Evolutionary conservation across 495 filamentous ascomycete genomes (phyloP).

Genomic region (Neurospora terricola): DNA sequence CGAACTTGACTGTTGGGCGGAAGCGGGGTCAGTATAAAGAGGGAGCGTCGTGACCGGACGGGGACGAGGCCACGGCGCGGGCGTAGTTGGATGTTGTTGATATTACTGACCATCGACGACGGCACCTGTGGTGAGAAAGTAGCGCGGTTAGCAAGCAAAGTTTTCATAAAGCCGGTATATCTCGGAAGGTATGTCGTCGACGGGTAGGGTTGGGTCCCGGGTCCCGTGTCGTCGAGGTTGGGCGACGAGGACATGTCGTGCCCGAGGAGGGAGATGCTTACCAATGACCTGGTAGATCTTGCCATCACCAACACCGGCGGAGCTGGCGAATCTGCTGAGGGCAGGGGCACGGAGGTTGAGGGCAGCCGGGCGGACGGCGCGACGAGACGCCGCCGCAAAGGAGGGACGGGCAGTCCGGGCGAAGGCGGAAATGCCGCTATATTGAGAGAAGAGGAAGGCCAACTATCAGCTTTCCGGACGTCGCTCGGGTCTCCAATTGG

Average conservation of each 20-base stretch:
- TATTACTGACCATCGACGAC: constrained; percentile 61
- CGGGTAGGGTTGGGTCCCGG: background rate
- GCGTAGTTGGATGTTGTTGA: constrained; percentile 2
- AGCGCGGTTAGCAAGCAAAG: constrained; percentile 28
- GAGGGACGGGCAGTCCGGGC: constrained; percentile 67
- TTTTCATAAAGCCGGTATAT: constrained; percentile 3
- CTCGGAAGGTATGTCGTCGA: background rate
- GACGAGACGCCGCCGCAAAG: constrained; percentile 55
- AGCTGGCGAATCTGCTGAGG: constrained; percentile 61
- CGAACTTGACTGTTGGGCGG: constrained; percentile 65
- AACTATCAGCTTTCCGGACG: constrained; percentile 23
- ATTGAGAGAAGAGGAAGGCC: constrained; percentile 17
- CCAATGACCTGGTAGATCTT: constrained; percentile 72
- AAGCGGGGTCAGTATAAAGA: constrained; percentile 14
- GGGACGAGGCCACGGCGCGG: background rate
- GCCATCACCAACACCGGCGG: constrained; percentile 52
- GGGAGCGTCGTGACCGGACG: background rate
- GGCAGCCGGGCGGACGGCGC: constrained; percentile 57
- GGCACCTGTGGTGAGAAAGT: constrained; percentile 46
- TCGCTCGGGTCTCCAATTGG: constrained; percentile 21
- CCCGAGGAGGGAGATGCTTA: constrained; percentile 8
- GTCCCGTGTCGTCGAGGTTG: background rate
- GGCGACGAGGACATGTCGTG: background rate
- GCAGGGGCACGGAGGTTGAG: constrained; percentile 48
- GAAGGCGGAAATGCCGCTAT: constrained; percentile 73